phyloP scores from a whole-genome alignment of 352 stramenopile species.

The Globisporangium perplexum region DNA sequence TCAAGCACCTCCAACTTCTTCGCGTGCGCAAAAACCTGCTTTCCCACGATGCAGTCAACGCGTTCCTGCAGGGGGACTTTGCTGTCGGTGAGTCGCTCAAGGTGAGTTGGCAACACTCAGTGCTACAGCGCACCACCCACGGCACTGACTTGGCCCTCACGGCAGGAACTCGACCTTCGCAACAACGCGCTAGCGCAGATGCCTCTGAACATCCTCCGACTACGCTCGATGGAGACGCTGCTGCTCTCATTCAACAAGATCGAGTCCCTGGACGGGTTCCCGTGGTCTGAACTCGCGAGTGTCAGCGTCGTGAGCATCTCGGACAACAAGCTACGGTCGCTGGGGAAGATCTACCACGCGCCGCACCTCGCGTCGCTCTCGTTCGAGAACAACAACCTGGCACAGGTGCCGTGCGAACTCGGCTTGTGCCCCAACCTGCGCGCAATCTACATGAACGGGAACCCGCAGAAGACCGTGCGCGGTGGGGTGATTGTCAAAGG shows the following conservation, averaged over 20 bases:
- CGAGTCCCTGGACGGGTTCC: slow-evolving; percentile 56
- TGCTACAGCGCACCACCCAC: background rate
- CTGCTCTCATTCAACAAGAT: slow-evolving; percentile 71
- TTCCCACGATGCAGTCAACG: slow-evolving; percentile 31
- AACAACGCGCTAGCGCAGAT: slow-evolving; percentile 55
- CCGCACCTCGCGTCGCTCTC: slow-evolving; percentile 62
- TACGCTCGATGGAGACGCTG: slow-evolving; percentile 50
- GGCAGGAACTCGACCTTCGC: slow-evolving; percentile 65
- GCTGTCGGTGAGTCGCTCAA: slow-evolving; percentile 25
- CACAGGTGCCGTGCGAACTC: slow-evolving; percentile 51
- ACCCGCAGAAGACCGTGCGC: slow-evolving; percentile 78
- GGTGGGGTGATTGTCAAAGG: slow-evolving; percentile 69
- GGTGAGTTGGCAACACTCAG: background rate
- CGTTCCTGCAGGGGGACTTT: slow-evolving; percentile 24
- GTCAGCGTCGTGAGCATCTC: slow-evolving; percentile 61
- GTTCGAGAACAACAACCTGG: slow-evolving; percentile 84
- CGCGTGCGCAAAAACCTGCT: slow-evolving; percentile 75
- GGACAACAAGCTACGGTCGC: slow-evolving; percentile 68
- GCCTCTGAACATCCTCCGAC: slow-evolving; percentile 25
- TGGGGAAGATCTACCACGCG: slow-evolving; percentile 56
- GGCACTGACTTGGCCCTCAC: background rate
- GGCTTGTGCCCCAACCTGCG: slow-evolving; percentile 56
- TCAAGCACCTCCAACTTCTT: slow-evolving; percentile 51
- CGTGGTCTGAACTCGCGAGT: slow-evolving; percentile 39
- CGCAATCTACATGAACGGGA: slow-evolving; percentile 80